Conservation (phyloP, 768 basidiomycete genomes). For the Kondoa subrosea region DNA sequence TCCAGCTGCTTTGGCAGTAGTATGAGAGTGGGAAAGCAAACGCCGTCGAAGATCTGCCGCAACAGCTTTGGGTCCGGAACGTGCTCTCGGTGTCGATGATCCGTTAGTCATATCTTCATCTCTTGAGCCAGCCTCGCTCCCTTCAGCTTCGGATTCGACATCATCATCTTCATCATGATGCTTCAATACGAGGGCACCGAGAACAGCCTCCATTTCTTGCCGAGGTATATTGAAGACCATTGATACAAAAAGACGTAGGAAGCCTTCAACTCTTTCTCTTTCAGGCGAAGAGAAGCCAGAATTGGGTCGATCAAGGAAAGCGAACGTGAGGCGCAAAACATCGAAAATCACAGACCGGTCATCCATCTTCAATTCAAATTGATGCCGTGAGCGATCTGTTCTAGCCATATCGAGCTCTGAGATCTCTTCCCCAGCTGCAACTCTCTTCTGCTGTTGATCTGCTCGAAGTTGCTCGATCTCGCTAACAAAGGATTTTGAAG, state of each 20-base stretch:
- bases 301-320: slow-evolving; percentile 75
- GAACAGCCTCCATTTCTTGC: slow-evolving; percentile 36
- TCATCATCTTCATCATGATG: slow-evolving; percentile 39
- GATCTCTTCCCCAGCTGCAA: slow-evolving; percentile 31
- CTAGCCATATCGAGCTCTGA: slow-evolving; percentile 8
- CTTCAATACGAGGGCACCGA: slow-evolving; percentile 26
- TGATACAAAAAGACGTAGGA: slow-evolving; percentile 70
- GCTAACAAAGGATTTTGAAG: slow-evolving; percentile 59
- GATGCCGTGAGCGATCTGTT: slow-evolving; percentile 36
- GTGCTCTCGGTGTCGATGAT: background rate
- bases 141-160: slow-evolving; percentile 52
- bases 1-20: background rate
- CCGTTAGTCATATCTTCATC: background rate
- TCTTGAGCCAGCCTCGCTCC: slow-evolving; percentile 32
- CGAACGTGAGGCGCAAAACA: slow-evolving; percentile 64
- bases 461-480: slow-evolving; percentile 54
- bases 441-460: slow-evolving; percentile 32
- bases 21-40: background rate
- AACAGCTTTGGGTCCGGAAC: background rate
- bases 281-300: slow-evolving; percentile 46
- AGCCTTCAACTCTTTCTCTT: slow-evolving; percentile 67
- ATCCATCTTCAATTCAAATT: slow-evolving; percentile 43
- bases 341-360: slow-evolving; percentile 61
- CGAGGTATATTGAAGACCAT: slow-evolving; percentile 46
- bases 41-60: slow-evolving; percentile 6